Evolutionary conservation across 208 protist genomes (phyloP).

Genomic region (Wallacemonas sp.): DNA sequence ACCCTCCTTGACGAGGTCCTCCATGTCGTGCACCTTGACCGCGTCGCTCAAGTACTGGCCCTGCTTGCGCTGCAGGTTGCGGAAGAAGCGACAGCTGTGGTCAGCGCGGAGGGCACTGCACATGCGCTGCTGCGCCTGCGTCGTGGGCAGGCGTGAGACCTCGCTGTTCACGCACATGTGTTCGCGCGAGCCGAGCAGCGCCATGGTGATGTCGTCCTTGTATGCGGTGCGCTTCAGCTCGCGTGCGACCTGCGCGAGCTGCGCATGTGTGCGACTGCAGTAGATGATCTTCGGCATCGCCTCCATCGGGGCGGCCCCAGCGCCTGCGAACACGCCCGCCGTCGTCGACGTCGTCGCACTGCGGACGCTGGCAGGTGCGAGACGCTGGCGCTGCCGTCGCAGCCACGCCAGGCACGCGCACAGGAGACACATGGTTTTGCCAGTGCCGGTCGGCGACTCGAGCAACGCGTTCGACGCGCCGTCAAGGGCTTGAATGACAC

Average conservation of each 20-base stretch:
- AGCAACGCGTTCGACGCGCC: slow-evolving; percentile 91
- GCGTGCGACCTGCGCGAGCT: slow-evolving; percentile 97
- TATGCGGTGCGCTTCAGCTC: slow-evolving; percentile 96
- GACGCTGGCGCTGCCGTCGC: neutral
- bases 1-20: slow-evolving; percentile 90
- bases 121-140: slow-evolving; percentile 66
- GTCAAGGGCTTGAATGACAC: slow-evolving; percentile 90
- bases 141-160: slow-evolving; percentile 62
- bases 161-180: slow-evolving; percentile 96
- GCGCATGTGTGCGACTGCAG: slow-evolving; percentile 97
- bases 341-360: too few relatives aligned
- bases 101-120: slow-evolving; percentile 74
- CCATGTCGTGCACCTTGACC: slow-evolving; percentile 89
- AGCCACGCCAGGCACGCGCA: slow-evolving; percentile 94
- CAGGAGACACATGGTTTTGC: slow-evolving; percentile 98
- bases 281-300: slow-evolving; percentile 85
- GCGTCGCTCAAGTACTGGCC: slow-evolving; percentile 24
- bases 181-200: slow-evolving; percentile 94
- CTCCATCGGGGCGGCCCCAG: neutral
- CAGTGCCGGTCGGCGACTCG: slow-evolving; percentile 97
- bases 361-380: too few relatives aligned
- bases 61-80: slow-evolving; percentile 41
- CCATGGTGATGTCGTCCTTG: slow-evolving; percentile 61
- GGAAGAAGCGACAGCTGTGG: slow-evolving; percentile 75
- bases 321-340: neutral